A percentile compares a stretch with the other conserved stretches of the same genome.
These are phyloP conservation scores for Colletotrichum paranaense DNA, from an alignment of 2,329 filamentous ascomycete genomes.

Conservation along the genomic window DNA sequence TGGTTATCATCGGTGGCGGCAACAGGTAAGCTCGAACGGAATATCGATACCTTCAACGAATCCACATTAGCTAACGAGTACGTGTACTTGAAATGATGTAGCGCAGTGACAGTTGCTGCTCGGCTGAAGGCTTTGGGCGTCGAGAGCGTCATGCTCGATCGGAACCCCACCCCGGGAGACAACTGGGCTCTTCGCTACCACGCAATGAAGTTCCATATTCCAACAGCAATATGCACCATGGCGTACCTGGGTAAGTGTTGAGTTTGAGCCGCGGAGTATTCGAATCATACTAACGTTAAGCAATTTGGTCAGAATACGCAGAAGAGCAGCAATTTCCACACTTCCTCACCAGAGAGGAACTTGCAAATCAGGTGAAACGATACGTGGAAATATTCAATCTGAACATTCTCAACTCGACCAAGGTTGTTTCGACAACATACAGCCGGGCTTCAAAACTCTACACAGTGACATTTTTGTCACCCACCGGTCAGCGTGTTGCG, in stretches of 20 bases:
- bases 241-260: slow-evolving; percentile 45
- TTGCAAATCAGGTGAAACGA: slow-evolving; percentile 39
- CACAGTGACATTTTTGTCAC: slow-evolving; percentile 40
- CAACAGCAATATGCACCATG: slow-evolving; percentile 47
- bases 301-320: neutral
- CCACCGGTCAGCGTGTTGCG: slow-evolving; percentile 12
- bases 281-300: neutral
- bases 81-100: neutral
- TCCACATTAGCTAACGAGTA: neutral
- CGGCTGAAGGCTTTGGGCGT: slow-evolving; percentile 51
- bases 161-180: slow-evolving; percentile 48
- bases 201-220: slow-evolving; percentile 49
- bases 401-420: slow-evolving; percentile 41
- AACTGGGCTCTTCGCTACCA: slow-evolving; percentile 54
- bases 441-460: slow-evolving; percentile 39
- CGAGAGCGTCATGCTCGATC: slow-evolving; percentile 48
- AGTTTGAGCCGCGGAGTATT: neutral
- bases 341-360: slow-evolving; percentile 40
- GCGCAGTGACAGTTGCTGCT: slow-evolving; percentile 46
- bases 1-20: slow-evolving; percentile 47
- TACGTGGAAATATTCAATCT: slow-evolving; percentile 45
- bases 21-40: slow-evolving; percentile 41
- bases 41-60: neutral
- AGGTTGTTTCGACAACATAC: slow-evolving; percentile 42
- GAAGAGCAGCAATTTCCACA: slow-evolving; percentile 24